phyloP scores from a whole-genome alignment of 805 yeast species.

The Yamadazyma sp. region DNA sequence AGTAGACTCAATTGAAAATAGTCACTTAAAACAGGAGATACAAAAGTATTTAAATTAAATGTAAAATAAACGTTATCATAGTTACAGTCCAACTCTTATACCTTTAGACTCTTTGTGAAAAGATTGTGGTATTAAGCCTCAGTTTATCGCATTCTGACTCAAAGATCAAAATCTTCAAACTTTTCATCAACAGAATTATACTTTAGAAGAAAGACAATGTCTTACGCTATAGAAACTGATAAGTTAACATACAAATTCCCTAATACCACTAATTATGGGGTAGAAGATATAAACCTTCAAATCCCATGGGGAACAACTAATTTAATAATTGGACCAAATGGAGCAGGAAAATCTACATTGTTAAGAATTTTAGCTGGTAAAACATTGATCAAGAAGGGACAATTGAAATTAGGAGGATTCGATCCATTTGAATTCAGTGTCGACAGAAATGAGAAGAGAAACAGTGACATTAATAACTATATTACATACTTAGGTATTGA shows the following conservation, averaged over 20 bases:
- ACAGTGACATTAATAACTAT: conserved; percentile 43
- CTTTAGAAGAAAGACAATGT: too few relatives aligned
- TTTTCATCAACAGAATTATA: too few relatives aligned
- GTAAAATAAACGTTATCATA: too few relatives aligned
- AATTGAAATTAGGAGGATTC: conserved; percentile 68
- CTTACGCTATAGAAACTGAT: conserved; percentile 56
- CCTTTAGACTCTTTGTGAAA: too few relatives aligned
- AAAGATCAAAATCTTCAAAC: too few relatives aligned
- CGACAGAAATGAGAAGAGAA: conserved; percentile 41
- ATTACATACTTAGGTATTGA: conserved; percentile 92
- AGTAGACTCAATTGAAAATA: conserved; percentile 20
- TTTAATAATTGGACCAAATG: conserved; percentile 87
- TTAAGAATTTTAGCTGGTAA: conserved; percentile 87
- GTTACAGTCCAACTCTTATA: too few relatives aligned
- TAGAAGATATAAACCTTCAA: conserved; percentile 57
- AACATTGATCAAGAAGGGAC: conserved; percentile 73
- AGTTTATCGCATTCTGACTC: too few relatives aligned
- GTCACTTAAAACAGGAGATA: conserved; percentile 19
- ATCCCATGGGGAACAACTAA: conserved; percentile 74
- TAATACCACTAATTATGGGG: conserved; percentile 55
- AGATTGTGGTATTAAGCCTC: too few relatives aligned
- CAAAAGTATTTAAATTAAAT: conserved; percentile 1
- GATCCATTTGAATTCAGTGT: conserved; percentile 78
- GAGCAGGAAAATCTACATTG: conserved; percentile 95
- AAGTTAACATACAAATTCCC: conserved; percentile 70